Evolutionary conservation across 108 stramenopile genomes (phyloP), one percentile per base, ranked within the genome.

Genomic region (Cyclotella choctawhatcheeana): DNA sequence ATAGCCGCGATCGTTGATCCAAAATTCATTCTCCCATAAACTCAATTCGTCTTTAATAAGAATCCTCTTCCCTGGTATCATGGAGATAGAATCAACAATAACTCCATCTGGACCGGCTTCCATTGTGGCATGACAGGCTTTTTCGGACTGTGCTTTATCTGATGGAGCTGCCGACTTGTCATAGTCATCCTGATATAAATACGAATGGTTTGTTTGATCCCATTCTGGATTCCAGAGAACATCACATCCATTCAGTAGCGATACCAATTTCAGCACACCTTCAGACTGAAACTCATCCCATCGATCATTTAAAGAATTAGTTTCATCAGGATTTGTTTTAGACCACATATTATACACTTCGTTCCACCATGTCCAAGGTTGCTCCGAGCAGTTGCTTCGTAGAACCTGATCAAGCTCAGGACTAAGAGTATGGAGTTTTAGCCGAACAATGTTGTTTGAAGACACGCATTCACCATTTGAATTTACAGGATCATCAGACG

Each of bases 1-100:
- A 44, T 79, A 86, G 8, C 93, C 93, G 0, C 93, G 86, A 83
- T 94, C 93, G 53, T 94, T 88, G 33, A 94, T 94, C 85, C 88
- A 94, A 54, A 94, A 87, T 10, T 86, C 79, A 64, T 91, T 71
- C 8, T 78, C 25, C 85, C 89, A 94, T 47, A 94, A 74, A 61
- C 81, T 83, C 20, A 94, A 67, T 71, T 94, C 90, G 79, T 94
- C 93, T 37, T 82, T 64, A 21, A 94, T 88, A 6, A 83, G 75
- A 58, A 94, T 90, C 67, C 84, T 64, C 20, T 78, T 81, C 27
- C 93, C 93, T 12, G 93, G 93, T 50, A 87, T 85, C 69, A 94
- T 81, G 35, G 84, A 82, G 31, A 77, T 82, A 16, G 83, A 84
- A 69, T 90, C 84, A 6, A 94, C 88, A 32, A 91, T 79, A 5